These are phyloP conservation scores for Scedosporium apiospermum DNA, from an alignment of 2,329 filamentous ascomycete species.

Conservation along the genomic window DNA sequence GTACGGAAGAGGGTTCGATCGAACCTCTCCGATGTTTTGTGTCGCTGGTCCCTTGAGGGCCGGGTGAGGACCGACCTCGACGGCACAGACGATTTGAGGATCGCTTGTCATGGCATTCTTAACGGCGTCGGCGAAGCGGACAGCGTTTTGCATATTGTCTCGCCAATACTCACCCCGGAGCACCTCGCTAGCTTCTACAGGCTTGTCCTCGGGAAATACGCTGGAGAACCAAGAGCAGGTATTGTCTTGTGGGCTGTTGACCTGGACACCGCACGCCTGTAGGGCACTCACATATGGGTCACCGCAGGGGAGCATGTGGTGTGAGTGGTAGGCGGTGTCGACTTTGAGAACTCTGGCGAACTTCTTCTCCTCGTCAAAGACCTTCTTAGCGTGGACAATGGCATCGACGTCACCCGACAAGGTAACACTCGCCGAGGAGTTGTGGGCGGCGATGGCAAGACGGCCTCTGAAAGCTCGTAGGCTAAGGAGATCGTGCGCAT, in stretches of 20 bases:
- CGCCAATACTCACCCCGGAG: slow-evolving; percentile 29
- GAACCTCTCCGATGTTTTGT: slow-evolving; percentile 36
- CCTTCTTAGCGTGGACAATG: slow-evolving; percentile 9
- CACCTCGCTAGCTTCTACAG: not conserved
- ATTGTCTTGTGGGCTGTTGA: slow-evolving; percentile 8
- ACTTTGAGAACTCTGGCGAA: slow-evolving; percentile 14
- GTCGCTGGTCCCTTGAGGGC: slow-evolving; percentile 39
- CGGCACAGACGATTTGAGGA: not conserved
- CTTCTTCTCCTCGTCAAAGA: slow-evolving; percentile 6
- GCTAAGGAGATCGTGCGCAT: not conserved
- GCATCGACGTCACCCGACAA: slow-evolving; percentile 20
- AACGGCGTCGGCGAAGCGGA: slow-evolving; percentile 32
- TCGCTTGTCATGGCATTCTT: not conserved
- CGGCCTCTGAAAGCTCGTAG: slow-evolving; percentile 6
- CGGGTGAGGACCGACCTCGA: slow-evolving; percentile 38
- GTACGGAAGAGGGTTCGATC: slow-evolving; percentile 13
- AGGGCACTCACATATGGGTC: slow-evolving; percentile 13
- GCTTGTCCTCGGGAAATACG: not conserved
- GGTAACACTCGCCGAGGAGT: slow-evolving; percentile 24
- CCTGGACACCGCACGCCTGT: slow-evolving; percentile 10
- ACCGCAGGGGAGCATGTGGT: slow-evolving; percentile 21
- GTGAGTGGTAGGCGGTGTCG: slow-evolving; percentile 18
- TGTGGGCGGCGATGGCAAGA: slow-evolving; percentile 25
- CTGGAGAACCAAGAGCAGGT: not conserved
- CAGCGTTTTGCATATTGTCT: slow-evolving; percentile 32